phyloP scores from a whole-genome alignment of 148 eudicot genomes.

The Rhododendron molle region DNA sequence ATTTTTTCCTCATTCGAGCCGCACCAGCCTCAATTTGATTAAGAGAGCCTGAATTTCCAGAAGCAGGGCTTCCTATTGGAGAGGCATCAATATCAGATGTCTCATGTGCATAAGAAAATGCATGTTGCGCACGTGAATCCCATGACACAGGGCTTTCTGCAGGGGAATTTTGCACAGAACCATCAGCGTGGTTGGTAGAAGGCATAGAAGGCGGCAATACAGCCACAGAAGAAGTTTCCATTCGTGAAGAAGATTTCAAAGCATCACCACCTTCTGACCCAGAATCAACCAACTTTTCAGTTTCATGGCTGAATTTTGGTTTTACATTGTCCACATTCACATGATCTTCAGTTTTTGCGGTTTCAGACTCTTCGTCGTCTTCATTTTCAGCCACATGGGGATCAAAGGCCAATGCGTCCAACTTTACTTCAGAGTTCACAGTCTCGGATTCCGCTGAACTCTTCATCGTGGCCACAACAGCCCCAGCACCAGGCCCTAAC shows the following conservation, averaged over 20 bases:
- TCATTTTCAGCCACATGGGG: conserved; percentile 32
- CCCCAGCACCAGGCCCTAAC: conserved; percentile 27
- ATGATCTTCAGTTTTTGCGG: conserved; percentile 24
- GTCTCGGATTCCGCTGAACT: conserved; percentile 32
- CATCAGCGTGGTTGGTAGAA: conserved; percentile 38
- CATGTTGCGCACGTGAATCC: conserved; percentile 55
- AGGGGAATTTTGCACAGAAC: conserved; percentile 46
- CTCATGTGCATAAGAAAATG: conserved; percentile 64
- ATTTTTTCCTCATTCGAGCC: conserved; percentile 84
- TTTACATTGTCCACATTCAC: conserved; percentile 35
- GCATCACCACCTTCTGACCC: conserved; percentile 54
- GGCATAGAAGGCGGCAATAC: conserved; percentile 25
- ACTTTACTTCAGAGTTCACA: conserved; percentile 32
- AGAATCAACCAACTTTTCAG: conserved; percentile 42
- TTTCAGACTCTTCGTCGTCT: conserved; percentile 40
- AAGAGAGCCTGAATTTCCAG: conserved; percentile 72
- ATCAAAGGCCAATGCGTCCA: conserved; percentile 30
- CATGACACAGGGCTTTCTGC: conserved; percentile 78
- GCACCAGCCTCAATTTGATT: conserved; percentile 68
- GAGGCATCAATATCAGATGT: conserved; percentile 66
- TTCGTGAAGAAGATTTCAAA: conserved; percentile 37
- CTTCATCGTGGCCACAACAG: conserved; percentile 36
- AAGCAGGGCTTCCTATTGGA: conserved; percentile 70
- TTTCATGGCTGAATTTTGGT: conserved; percentile 39
- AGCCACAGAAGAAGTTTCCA: conserved; percentile 37